Conservation (phyloP, 129 eudicot species). For the Lactuca saligna region DNA sequence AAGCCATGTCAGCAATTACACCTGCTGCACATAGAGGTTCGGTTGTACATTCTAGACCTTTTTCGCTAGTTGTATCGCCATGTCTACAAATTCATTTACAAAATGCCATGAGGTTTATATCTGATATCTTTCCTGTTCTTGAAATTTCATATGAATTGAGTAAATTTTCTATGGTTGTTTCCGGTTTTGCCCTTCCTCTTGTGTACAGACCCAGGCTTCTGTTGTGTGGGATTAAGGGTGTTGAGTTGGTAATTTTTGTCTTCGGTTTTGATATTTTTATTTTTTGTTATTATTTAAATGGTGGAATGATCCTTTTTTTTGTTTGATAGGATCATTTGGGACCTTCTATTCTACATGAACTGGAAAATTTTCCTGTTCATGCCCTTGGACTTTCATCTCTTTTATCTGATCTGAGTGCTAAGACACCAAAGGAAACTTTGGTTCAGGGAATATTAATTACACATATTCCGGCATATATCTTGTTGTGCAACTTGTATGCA, state of each 20-base stretch:
- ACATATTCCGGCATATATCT: constrained; percentile 18
- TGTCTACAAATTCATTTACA: constrained; percentile 74
- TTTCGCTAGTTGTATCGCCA: constrained; percentile 83
- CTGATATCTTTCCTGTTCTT: constrained; percentile 77
- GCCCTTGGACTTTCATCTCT: constrained; percentile 95
- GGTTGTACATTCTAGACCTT: constrained; percentile 87
- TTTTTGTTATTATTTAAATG: neutral
- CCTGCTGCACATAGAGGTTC: constrained; percentile 99
- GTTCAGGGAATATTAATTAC: constrained; percentile 18
- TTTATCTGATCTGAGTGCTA: constrained; percentile 98
- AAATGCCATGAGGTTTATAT: constrained; percentile 69
- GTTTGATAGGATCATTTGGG: constrained; percentile 91
- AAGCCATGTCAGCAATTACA: constrained; percentile 94
- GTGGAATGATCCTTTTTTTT: neutral
- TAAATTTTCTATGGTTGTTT: constrained; percentile 83
- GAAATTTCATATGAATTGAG: constrained; percentile 59
- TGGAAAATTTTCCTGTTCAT: constrained; percentile 95
- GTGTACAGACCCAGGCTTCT: constrained; percentile 92
- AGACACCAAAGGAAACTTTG: constrained; percentile 97
- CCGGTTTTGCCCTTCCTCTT: constrained; percentile 83
- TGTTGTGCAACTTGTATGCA: constrained; percentile 25
- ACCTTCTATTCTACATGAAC: constrained; percentile 89
- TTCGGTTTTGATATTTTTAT: constrained; percentile 11
- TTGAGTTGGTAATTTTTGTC: constrained; percentile 71
- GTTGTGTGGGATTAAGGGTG: constrained; percentile 71